Base-by-base conservation (phyloP, 371 early-diverging fungal genomes). In the Saksenaea oblongispora region DNA sequence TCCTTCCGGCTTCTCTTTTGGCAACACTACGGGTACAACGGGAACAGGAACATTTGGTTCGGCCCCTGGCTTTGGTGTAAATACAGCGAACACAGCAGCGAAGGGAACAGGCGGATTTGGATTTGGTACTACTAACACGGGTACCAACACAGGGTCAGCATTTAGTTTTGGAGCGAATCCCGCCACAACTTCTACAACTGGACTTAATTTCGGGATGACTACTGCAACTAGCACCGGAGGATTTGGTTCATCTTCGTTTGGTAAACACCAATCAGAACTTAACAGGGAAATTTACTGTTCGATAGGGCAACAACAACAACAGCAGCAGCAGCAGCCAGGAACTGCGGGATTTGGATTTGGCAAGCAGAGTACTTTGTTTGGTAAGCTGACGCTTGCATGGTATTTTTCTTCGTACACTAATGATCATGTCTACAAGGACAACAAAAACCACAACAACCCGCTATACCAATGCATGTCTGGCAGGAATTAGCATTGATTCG, bases 401-500 rank as follows among this genome's bases (percentile, higher is more conserved):
- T 11, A 39, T n/a, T 11, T 41, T 8, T 37, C 1, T 41, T 22
- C 22, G n/a, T 51, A 34, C 69, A 63, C 55, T 58, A 58, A 44
- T 36, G 36, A 41, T 62, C 64, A 26, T 47, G 41, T 51, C 28
- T 28, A 1, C 58, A 61, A 24, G 28, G 26, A 24, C 22, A 34
- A 24, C 64, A 56, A n/a, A 14, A 53, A 24, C 54, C 57, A 42
- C 51, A 34, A 47, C 37, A 44, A 37, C 44, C 66, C n/a, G 64
- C 58, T 36, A 36, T 65, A 22, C 71, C 62, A 62, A 62, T 67
- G 42, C 70, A 74, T 28, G 62, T 69, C 10, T 80, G 78, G 75
- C 74, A 72, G 54, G 61, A 67, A 9, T 51, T 78, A 26, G 68
- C 87, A 54, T 59, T 82, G 26, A 80, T 91, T 51, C 84, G 86